These are phyloP conservation scores for Oryza rufipogon DNA, from an alignment of 176 grass and related monocot genomes.

Conservation along the genomic window DNA sequence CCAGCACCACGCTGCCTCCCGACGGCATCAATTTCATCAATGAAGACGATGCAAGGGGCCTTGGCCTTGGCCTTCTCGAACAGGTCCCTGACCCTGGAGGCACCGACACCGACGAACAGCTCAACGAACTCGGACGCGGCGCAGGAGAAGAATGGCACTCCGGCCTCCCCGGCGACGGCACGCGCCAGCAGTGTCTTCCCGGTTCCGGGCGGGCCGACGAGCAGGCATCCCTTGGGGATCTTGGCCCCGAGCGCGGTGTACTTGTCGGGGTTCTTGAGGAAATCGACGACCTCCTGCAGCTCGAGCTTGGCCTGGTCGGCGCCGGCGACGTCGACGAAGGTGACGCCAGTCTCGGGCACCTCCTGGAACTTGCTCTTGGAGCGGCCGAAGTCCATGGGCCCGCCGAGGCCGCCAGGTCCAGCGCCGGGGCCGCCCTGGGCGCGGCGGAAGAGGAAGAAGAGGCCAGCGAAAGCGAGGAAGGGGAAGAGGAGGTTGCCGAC, in stretches of 20 bases:
- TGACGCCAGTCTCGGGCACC: constrained; percentile 86
- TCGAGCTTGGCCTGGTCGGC: constrained; percentile 99
- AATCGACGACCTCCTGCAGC: constrained; percentile 94
- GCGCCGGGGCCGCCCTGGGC: constrained; percentile 78
- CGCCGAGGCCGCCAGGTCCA: constrained; percentile 80
- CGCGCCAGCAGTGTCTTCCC: constrained; percentile 91
- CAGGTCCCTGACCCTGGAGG: constrained; percentile 86
- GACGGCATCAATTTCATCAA: constrained; percentile 94
- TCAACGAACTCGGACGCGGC: constrained; percentile 95
- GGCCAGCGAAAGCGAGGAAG: constrained; percentile 84
- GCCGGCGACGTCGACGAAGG: constrained; percentile 84
- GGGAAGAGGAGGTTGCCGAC: constrained; percentile 91
- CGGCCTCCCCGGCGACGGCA: constrained; percentile 89
- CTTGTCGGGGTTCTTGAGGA: constrained; percentile 97
- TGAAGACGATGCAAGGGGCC: constrained; percentile 98
- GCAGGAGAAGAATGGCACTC: constrained; percentile 95
- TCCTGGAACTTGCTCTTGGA: constrained; percentile 99
- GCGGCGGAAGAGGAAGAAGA: constrained; percentile 97
- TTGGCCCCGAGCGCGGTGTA: constrained; percentile 94
- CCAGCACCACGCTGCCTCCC: constrained; percentile 92
- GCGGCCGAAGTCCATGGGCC: constrained; percentile 95
- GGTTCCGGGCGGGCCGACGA: constrained; percentile 84
- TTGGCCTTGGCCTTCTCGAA: constrained; percentile 99
- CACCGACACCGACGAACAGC: constrained; percentile 90
- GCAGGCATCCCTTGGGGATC: constrained; percentile 92